Evolutionary conservation across 306 rosid genomes (phyloP), one percentile per base, ranked within the genome.

Genomic region (Quercus aquifolioides): DNA sequence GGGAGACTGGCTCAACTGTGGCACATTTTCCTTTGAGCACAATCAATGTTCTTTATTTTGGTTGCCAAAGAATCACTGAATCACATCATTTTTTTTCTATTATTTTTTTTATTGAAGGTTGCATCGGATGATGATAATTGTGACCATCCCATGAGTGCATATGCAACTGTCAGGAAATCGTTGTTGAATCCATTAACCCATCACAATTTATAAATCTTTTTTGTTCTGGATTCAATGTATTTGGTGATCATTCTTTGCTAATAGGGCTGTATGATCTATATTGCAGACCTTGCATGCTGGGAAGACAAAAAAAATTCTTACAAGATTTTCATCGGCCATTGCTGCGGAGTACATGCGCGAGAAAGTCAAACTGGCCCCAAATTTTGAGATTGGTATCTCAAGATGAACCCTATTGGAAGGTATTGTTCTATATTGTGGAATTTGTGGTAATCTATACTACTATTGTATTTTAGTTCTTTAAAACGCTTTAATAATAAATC

Each of bases 321-420:
- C 68, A 91, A 91, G 90, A 20, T 85, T 3, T 88, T 88, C 10
- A 91, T 91, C 6, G 9, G 43, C 9, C 43, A 33, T 33, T 59
- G 89, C 82, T 28, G 94, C 93, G 0, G 90, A 90, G 77, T 94
- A 78, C 63, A 72, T n/a, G 28, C 93, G 89, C 25, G 93, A 87
- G 20, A 63, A 90, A 79, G 86, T 93, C 72, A 74, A 90, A 33
- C 64, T 86, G 69, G 80, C 28, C 71, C 85, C 84, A 2, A 63
- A 85, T 43, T 87, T 93, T 77, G 88, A 88, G 85, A 86, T 90
- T 87, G 97, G 97, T 3, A 94, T 93, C 60, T 55, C 92, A 94
- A 91, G 84, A 83, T 90, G 91, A 94, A 94, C 65, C 95, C 95
- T 49, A 76, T 94, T 38, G 95, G 97, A 91, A 94, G 98, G 98